These are phyloP conservation scores for Penicillium frequentans DNA, from an alignment of 2,329 filamentous ascomycete species.

Conservation along the genomic window DNA sequence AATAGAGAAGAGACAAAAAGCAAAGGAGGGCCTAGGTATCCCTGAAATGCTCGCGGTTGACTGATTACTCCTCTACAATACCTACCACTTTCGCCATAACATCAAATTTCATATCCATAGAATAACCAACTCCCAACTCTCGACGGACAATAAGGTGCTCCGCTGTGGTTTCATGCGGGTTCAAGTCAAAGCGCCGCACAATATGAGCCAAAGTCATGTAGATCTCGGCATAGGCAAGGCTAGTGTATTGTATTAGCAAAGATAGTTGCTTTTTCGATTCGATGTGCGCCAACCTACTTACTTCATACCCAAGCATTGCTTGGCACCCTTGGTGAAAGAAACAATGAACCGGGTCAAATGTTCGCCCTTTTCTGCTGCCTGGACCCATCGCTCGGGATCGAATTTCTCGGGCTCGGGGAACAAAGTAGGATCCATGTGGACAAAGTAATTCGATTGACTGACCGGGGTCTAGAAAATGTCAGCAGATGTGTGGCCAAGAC, in stretches of 20 bases:
- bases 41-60: no score
- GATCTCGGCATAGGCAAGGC: conserved; percentile 24
- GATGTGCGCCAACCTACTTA: conserved; percentile 2
- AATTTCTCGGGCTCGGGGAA: conserved; percentile 22
- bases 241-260: conserved; percentile 1
- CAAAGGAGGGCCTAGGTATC: neutral
- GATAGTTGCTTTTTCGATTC: neutral
- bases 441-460: conserved; percentile 26
- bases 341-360: conserved; percentile 20
- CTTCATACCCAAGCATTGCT: conserved; percentile 26
- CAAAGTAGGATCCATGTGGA: conserved; percentile 21
- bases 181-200: conserved; percentile 18
- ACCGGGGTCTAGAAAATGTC: conserved; percentile 16
- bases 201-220: conserved; percentile 23
- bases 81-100: conserved; percentile 16
- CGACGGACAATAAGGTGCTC: conserved; percentile 21
- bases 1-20: neutral
- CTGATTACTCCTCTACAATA: conserved; percentile 13
- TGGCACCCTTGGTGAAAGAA: conserved; percentile 22
- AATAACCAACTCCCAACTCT: conserved; percentile 17
- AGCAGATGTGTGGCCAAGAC: neutral
- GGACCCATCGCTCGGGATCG: conserved; percentile 21
- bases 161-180: conserved; percentile 14
- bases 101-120: conserved; percentile 11
- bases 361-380: conserved; percentile 12